phyloP scores from a whole-genome alignment of 257 asterid species.

The Solanum pimpinellifolium region DNA sequence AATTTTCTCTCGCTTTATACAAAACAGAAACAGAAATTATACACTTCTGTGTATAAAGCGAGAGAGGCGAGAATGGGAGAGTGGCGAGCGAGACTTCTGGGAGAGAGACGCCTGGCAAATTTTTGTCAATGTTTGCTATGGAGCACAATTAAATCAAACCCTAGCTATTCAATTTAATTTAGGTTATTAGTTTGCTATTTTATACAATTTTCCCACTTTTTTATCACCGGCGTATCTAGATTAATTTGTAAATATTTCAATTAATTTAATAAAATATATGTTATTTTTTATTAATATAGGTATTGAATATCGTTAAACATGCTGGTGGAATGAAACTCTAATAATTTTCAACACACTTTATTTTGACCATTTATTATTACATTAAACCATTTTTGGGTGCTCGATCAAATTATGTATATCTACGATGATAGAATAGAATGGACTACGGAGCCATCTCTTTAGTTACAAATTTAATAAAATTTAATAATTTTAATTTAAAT shows the following conservation, averaged over 20 bases:
- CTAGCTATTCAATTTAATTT: too few species aligned
- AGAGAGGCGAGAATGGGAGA: too few species aligned
- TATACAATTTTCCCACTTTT: neutral
- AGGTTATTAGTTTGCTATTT: too few species aligned
- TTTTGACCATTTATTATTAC: neutral
- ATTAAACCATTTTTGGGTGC: fast-evolving
- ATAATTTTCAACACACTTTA: fast-evolving
- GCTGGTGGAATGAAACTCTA: too few species aligned
- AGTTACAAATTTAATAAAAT: neutral
- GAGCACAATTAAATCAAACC: too few species aligned
- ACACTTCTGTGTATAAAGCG: too few species aligned
- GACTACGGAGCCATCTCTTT: neutral
- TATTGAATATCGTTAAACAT: neutral
- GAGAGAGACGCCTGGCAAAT: too few species aligned
- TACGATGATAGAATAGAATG: fast-evolving
- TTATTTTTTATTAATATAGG: neutral
- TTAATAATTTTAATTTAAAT: neutral
- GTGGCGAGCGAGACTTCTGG: too few species aligned
- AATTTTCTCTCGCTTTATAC: too few species aligned
- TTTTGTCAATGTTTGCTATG: too few species aligned
- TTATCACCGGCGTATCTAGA: neutral
- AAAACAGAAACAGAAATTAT: too few species aligned
- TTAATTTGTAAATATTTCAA: neutral
- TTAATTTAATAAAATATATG: neutral
- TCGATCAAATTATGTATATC: neutral